Evolutionary conservation across 345 rosid species (phyloP).

Genomic region (Viola odorata): DNA sequence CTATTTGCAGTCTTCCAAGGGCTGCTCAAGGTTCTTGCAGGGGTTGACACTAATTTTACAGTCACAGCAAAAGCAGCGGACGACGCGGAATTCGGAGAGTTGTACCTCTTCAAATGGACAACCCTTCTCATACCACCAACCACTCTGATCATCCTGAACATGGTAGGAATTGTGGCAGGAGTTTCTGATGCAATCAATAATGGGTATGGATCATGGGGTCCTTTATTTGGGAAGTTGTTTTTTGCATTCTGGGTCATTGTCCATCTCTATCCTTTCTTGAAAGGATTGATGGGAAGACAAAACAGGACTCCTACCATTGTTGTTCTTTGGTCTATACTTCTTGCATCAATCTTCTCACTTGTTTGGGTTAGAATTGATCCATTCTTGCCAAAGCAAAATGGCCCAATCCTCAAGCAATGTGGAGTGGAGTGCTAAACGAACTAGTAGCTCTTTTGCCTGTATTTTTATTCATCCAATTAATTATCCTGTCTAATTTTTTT

Average conservation of each 20-base stretch:
- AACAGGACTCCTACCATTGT: slow-evolving; percentile 95
- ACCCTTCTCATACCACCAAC: slow-evolving; percentile 95
- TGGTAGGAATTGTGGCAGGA: slow-evolving; percentile 94
- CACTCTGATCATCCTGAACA: slow-evolving; percentile 79
- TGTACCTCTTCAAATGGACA: slow-evolving; percentile 96
- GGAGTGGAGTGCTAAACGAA: slow-evolving; percentile 83
- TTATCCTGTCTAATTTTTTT: too few relatives aligned
- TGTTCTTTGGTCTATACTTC: slow-evolving; percentile 79
- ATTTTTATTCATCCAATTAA: too few relatives aligned
- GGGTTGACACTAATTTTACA: slow-evolving; percentile 92
- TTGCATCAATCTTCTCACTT: slow-evolving; percentile 85
- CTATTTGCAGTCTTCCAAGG: slow-evolving; percentile 96
- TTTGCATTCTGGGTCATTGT: slow-evolving; percentile 90
- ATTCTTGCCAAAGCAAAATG: slow-evolving; percentile 83
- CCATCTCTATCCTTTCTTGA: slow-evolving; percentile 95
- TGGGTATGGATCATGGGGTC: slow-evolving; percentile 90
- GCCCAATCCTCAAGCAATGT: slow-evolving; percentile 84
- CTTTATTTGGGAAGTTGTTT: slow-evolving; percentile 85
- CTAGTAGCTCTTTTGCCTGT: too few relatives aligned
- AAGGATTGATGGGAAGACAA: slow-evolving; percentile 91
- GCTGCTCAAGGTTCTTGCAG: slow-evolving; percentile 88
- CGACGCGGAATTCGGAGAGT: slow-evolving; percentile 80
- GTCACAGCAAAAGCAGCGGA: slow-evolving; percentile 83
- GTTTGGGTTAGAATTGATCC: slow-evolving; percentile 97
- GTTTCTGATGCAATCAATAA: slow-evolving; percentile 83